A percentile compares a stretch with the other conserved stretches of the same genome.
Evolutionary conservation across 495 filamentous ascomycete genomes (phyloP).

Genomic region (Margaritispora aquatica): DNA sequence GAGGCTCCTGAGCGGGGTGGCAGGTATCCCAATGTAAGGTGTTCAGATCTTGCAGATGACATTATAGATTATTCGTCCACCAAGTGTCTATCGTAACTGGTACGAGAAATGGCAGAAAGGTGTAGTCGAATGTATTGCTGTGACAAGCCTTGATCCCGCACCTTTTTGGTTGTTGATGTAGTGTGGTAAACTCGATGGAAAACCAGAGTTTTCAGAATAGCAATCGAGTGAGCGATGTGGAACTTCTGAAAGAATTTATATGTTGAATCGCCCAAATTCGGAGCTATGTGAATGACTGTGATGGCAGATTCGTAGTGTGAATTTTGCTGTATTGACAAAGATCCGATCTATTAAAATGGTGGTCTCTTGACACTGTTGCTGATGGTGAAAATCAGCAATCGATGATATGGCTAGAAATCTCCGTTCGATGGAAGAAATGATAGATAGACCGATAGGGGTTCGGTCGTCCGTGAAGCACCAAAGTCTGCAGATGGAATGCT

Average conservation of each 20-base stretch:
- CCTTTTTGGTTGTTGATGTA: neutral
- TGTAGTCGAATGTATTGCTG: slow-evolving; percentile 16
- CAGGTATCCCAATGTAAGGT: slow-evolving; percentile 65
- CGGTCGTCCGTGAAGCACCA: slow-evolving; percentile 23
- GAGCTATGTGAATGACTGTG: slow-evolving; percentile 5
- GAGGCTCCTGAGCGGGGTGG: slow-evolving; percentile 77
- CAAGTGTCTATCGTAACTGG: slow-evolving; percentile 20
- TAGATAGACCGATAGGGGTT: slow-evolving; percentile 21
- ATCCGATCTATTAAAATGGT: slow-evolving; percentile 19
- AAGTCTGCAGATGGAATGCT: slow-evolving; percentile 9
- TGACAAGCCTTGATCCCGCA: neutral
- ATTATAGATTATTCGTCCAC: slow-evolving; percentile 70
- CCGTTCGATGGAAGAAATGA: slow-evolving; percentile 9
- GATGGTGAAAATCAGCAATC: slow-evolving; percentile 10
- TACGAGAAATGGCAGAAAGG: slow-evolving; percentile 21
- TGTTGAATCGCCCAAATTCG: slow-evolving; percentile 3
- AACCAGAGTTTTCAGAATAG: neutral
- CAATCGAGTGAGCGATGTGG: neutral
- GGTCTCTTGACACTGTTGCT: neutral
- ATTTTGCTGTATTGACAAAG: slow-evolving; percentile 6
- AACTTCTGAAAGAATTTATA: neutral
- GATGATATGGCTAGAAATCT: slow-evolving; percentile 1
- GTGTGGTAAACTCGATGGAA: neutral
- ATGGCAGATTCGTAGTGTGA: neutral
- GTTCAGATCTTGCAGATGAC: slow-evolving; percentile 83